Conservation (phyloP, 805 yeast species). For the Kazachstania taianensis region DNA sequence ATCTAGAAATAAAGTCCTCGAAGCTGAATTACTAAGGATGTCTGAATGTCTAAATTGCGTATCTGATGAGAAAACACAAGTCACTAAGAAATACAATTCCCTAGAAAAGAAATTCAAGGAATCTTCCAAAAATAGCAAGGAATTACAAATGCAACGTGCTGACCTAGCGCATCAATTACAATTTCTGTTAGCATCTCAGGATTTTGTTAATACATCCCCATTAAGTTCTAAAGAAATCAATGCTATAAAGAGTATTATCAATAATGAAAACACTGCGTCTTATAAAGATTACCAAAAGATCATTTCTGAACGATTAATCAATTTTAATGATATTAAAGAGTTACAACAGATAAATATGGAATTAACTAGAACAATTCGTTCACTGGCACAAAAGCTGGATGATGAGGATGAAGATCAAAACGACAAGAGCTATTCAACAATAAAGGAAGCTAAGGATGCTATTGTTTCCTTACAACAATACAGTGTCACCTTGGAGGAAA, state of each 20-base stretch:
- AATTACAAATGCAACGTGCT: conserved; percentile 45
- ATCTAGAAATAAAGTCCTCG: conserved; percentile 45
- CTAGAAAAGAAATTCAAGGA: conserved; percentile 18
- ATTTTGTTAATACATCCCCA: conserved; percentile 36
- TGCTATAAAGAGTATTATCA: conserved; percentile 45
- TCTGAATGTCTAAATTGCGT: conserved; percentile 45
- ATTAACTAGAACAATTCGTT: conserved; percentile 56
- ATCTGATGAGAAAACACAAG: conserved; percentile 38
- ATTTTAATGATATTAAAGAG: conserved; percentile 57
- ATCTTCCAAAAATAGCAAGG: conserved; percentile 29
- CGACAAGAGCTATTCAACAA: too few relatives aligned
- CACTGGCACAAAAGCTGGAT: conserved; percentile 64
- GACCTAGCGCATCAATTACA: conserved; percentile 84
- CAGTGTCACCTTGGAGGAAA: conserved; percentile 38
- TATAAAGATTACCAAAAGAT: conserved; percentile 62
- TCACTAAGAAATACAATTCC: conserved; percentile 20
- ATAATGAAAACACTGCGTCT: conserved; percentile 24
- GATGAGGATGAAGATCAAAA: conserved; percentile 48
- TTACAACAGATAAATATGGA: conserved; percentile 68
- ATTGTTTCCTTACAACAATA: conserved; percentile 49
- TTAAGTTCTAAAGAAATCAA: conserved; percentile 53
- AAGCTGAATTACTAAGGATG: conserved; percentile 47
- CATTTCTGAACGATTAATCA: conserved; percentile 63
- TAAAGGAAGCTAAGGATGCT: conserved; percentile 53
- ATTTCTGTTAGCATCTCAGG: conserved; percentile 50